Evolutionary conservation across 1,139 yeast species (phyloP).

Genomic region (Debaryomyces fabryi): DNA sequence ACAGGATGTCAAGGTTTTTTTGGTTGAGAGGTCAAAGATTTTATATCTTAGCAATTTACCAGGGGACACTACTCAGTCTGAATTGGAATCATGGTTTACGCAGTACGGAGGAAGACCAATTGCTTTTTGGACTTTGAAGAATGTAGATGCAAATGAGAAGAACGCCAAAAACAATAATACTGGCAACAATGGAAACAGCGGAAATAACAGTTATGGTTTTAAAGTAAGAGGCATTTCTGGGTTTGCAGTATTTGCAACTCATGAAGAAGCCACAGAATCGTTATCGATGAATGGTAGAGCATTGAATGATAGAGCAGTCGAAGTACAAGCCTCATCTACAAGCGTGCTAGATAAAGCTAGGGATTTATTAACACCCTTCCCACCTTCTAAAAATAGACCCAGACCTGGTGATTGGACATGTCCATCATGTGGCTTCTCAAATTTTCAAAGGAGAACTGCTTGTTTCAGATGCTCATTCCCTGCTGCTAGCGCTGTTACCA

Average conservation of each 20-base stretch:
- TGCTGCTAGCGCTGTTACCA: conserved; percentile 68
- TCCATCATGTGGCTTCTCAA: conserved; percentile 93
- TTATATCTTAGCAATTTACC: conserved; percentile 78
- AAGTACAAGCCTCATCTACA: conserved; percentile 84
- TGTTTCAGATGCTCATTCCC: conserved; percentile 94
- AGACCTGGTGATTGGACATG: conserved; percentile 99
- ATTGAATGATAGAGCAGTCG: conserved; percentile 72
- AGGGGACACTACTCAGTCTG: conserved; percentile 85
- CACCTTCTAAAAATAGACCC: conserved; percentile 86
- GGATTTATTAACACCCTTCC: conserved; percentile 80
- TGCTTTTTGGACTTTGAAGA: conserved; percentile 85
- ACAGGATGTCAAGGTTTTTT: conserved; percentile 69
- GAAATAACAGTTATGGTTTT: conserved; percentile 10
- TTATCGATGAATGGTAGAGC: conserved; percentile 79
- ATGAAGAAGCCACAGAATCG: conserved; percentile 83
- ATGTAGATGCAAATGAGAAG: conserved; percentile 41
- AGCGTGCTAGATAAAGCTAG: conserved; percentile 78
- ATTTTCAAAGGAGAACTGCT: conserved; percentile 91
- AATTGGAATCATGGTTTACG: conserved; percentile 88
- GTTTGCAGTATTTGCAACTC: conserved; percentile 81
- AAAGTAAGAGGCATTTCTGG: conserved; percentile 55
- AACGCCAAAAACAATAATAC: conserved; percentile 10
- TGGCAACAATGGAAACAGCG: conserved; percentile 4
- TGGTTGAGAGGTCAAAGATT: conserved; percentile 76
- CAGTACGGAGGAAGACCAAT: conserved; percentile 85